Conservation (phyloP, 2,329 filamentous ascomycete species). For the Ophiostoma ips region DNA sequence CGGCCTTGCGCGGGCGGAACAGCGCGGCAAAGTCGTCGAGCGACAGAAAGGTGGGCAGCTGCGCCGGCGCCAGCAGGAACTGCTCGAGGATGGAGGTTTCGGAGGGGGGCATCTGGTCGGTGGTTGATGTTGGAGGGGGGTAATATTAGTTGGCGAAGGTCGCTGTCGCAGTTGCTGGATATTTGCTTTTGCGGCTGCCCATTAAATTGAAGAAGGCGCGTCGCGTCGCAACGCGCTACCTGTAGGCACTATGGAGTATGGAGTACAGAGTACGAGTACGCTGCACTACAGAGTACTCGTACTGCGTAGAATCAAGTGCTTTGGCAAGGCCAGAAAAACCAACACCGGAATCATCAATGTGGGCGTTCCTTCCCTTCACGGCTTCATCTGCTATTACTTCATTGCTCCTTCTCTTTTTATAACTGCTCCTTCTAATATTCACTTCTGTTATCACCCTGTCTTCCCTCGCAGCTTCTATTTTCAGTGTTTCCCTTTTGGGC, state of each 20-base stretch:
- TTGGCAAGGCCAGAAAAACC: too few species aligned
- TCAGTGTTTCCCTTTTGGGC: too few species aligned
- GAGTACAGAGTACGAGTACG: not conserved
- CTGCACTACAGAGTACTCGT: too few species aligned
- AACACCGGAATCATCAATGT: too few species aligned
- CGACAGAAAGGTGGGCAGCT: slow-evolving; percentile 59
- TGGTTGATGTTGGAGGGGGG: not conserved
- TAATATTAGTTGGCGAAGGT: not conserved
- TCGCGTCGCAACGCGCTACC: slow-evolving; percentile 7
- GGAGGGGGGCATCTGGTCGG: not conserved
- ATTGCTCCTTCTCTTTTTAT: too few species aligned
- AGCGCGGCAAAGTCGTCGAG: slow-evolving; percentile 62
- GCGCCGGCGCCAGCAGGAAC: slow-evolving; percentile 65
- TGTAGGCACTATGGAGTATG: not conserved
- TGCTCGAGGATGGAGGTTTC: slow-evolving; percentile 63
- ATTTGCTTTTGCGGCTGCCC: not conserved
- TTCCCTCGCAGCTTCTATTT: too few species aligned
- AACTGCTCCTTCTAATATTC: too few species aligned
- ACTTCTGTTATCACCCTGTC: too few species aligned
- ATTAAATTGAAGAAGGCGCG: slow-evolving; percentile 4
- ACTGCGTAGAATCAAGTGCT: too few species aligned
- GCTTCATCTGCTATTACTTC: too few species aligned
- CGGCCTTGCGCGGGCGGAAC: slow-evolving; percentile 35
- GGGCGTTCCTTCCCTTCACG: too few species aligned
- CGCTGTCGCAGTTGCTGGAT: not conserved